Percentiles rank a stretch among this genome's conserved stretches.
These are phyloP conservation scores for Echeveria elegans DNA, from an alignment of 164 flowering plant species.

Conservation along the genomic window DNA sequence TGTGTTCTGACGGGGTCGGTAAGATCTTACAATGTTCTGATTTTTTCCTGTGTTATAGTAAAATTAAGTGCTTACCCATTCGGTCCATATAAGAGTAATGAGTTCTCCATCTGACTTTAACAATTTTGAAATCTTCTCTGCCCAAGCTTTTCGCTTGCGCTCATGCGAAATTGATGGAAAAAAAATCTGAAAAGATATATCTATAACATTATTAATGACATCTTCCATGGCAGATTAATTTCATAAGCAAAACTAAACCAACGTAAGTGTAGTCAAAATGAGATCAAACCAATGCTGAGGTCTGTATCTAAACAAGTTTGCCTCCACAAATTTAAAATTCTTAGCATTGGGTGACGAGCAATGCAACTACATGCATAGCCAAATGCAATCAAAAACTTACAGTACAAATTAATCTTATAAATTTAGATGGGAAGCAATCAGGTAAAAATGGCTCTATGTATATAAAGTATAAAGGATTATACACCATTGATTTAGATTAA, in stretches of 20 bases:
- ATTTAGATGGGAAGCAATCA: too few species aligned
- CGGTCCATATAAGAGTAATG: constrained; percentile 63
- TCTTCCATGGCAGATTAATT: background rate
- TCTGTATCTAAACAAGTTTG: constrained; percentile 65
- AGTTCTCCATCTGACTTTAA: constrained; percentile 84
- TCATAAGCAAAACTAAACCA: constrained; percentile 6
- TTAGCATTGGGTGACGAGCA: constrained; percentile 34
- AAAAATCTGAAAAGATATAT: constrained; percentile 73
- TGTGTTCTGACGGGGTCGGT: too few species aligned
- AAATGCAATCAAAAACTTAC: too few species aligned
- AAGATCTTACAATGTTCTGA: too few species aligned
- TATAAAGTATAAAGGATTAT: too few species aligned
- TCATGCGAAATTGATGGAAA: too few species aligned
- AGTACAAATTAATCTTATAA: too few species aligned
- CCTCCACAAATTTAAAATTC: constrained; percentile 39
- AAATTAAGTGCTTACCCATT: constrained; percentile 47
- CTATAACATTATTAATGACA: too few species aligned
- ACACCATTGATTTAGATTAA: too few species aligned
- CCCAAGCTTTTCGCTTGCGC: constrained; percentile 60
- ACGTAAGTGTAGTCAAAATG: constrained; percentile 82
- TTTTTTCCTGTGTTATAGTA: too few species aligned
- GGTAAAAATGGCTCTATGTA: too few species aligned
- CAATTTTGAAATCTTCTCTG: constrained; percentile 29
- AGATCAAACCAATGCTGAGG: constrained; percentile 65
- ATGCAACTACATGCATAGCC: constrained; percentile 55